These are phyloP conservation scores for Neofusicoccum sp. DNA, from an alignment of 2,329 filamentous ascomycete species.

Conservation along the genomic window DNA sequence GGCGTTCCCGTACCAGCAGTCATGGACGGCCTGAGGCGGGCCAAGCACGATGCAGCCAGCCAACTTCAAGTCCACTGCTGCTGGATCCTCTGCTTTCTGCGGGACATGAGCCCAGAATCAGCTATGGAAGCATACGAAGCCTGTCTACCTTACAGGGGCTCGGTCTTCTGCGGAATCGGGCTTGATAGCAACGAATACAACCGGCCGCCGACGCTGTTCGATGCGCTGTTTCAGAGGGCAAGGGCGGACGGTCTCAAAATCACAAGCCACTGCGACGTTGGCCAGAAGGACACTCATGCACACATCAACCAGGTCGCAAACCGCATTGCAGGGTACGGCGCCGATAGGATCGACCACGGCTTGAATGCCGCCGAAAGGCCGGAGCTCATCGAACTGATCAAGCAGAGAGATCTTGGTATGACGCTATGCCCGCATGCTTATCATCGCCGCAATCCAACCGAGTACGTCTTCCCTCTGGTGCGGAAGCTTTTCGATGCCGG, in stretches of 20 bases:
- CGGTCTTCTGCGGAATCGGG: conserved; percentile 49
- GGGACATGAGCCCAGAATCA: conserved; percentile 44
- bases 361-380: conserved; percentile 42
- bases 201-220: conserved; percentile 50
- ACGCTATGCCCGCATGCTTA: conserved; percentile 49
- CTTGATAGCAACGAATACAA: conserved; percentile 52
- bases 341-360: conserved; percentile 48
- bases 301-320: conserved; percentile 45
- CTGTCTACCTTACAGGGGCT: conserved; percentile 45
- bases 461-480: conserved; percentile 48
- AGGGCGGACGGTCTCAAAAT: conserved; percentile 46
- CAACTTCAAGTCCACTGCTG: conserved; percentile 24
- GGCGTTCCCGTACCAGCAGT: conserved; percentile 37
- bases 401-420: conserved; percentile 39
- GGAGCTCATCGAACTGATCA: conserved; percentile 38
- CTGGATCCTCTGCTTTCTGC: conserved; percentile 50
- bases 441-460: conserved; percentile 46
- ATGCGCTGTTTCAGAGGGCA: conserved; percentile 43
- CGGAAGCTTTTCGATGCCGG: conserved; percentile 47
- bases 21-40: conserved; percentile 39
- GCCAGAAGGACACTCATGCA: conserved; percentile 51
- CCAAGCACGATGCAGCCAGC: conserved; percentile 20
- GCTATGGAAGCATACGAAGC: conserved; percentile 44
- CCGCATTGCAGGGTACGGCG: conserved; percentile 33
- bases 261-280: conserved; percentile 57